Base-by-base conservation (phyloP, 805 yeast species). In the Wickerhamiella cacticola region DNA sequence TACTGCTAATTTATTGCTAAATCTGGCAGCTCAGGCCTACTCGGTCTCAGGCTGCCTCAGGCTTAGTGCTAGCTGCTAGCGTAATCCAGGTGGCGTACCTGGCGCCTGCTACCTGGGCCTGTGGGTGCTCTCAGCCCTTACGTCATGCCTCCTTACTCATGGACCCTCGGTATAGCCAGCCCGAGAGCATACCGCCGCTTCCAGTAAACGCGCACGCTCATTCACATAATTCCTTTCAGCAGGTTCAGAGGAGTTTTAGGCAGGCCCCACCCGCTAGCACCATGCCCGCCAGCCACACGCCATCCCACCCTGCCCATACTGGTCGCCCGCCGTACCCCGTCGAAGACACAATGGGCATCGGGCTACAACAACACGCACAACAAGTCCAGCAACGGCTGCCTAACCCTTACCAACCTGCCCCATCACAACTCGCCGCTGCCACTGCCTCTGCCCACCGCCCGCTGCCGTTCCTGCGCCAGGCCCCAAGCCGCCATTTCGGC, bases 241-340 rank as follows among this genome's bases (percentile, higher is more conserved):
- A 22, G n/a, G 16, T n/a, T 6, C 40, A 19, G 13, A 10, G 40
- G 15, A 21, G 12, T 3, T 7, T 22, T 15, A 35, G 12, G 12
- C 6, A 8, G 40, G 25, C n/a, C 25, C 18, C 5, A 35, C 21
- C 23, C 29, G 29, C 29, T 25, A n/a, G 21, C 18, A n/a, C 21
- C n/a, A 13, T 10, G 19, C 19, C 36, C 9, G 36, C 36, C 36
- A 15, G 19, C n/a, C 33, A 13, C 5, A 5, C n/a, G n/a, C 33
- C 33, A 13, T 12, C 36, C 19, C 36, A 31, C 21, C 36, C 45
- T 24, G 45, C 16, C 9, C 34, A 33, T 10, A 33, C 16, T 10
- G 16, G 18, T 15, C 35, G 36, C 18, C 35, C 21, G 13, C 45
- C 31, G 16, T 41, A 26, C 25, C 45, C 45, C 26, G 34, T 41